These are phyloP conservation scores for Nakaseomyces delphensis DNA, from an alignment of 1,139 yeast genomes.

Conservation along the genomic window DNA sequence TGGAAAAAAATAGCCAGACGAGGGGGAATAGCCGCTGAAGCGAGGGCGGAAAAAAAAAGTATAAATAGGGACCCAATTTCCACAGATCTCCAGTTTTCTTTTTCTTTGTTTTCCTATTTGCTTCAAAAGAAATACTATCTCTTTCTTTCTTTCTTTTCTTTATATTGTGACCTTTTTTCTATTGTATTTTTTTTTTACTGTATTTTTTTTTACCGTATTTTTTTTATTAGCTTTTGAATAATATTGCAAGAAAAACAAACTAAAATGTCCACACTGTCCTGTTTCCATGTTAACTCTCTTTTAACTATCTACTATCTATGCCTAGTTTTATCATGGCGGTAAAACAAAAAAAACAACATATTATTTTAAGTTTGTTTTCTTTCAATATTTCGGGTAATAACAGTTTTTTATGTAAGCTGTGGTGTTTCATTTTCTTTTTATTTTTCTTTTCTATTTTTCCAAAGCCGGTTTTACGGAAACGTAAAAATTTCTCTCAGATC, in stretches of 20 bases:
- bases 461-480: neutral
- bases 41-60: constrained; percentile 3
- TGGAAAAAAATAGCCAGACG: neutral
- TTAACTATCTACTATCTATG: neutral
- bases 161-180: too few relatives aligned
- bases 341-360: too few relatives aligned
- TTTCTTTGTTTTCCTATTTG: neutral
- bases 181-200: neutral
- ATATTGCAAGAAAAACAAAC: neutral
- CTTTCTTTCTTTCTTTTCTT: neutral
- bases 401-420: too few relatives aligned
- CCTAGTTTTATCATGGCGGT: neutral
- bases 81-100: neutral
- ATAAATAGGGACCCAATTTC: neutral
- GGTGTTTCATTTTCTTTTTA: neutral
- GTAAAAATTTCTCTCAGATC: neutral
- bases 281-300: neutral
- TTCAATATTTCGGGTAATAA: too few relatives aligned
- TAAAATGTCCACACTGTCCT: too few relatives aligned
- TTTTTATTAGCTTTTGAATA: too few relatives aligned
- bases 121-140: neutral
- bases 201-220: too few relatives aligned
- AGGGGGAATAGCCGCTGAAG: neutral
- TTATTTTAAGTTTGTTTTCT: neutral
- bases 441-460: neutral